Conservation (phyloP, 2,329 filamentous ascomycete genomes). For the Aspergillus sp. region DNA sequence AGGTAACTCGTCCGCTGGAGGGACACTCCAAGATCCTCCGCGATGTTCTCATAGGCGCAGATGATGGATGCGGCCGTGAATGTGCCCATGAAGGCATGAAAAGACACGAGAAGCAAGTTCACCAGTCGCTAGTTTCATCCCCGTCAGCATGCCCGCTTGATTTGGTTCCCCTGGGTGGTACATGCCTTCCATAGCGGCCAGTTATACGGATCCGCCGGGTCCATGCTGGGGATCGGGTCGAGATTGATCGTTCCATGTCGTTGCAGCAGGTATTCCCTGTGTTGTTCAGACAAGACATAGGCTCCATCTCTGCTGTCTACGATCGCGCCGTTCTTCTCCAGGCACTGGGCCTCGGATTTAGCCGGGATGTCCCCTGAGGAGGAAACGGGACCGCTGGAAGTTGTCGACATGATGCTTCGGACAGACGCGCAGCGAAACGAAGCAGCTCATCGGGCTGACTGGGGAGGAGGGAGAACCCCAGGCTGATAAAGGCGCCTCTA, state of each 20-base stretch:
- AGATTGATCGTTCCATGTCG: slow-evolving; percentile 55
- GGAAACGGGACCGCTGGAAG: neutral
- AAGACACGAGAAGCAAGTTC: slow-evolving; percentile 52
- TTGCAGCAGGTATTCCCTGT: slow-evolving; percentile 49
- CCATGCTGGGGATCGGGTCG: slow-evolving; percentile 51
- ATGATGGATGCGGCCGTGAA: slow-evolving; percentile 55
- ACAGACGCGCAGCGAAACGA: neutral
- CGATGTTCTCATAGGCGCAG: slow-evolving; percentile 50
- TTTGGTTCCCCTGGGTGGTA: neutral
- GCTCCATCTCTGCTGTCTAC: neutral
- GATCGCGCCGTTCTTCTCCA: neutral
- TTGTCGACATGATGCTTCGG: neutral
- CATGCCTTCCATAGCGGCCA: slow-evolving; percentile 52
- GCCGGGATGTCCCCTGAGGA: neutral
- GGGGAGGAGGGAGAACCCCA: neutral
- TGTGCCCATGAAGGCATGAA: slow-evolving; percentile 55
- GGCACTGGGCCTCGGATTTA: neutral
- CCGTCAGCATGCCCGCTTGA: neutral
- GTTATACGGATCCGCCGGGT: slow-evolving; percentile 55
- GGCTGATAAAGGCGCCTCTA: neutral
- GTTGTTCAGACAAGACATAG: slow-evolving; percentile 5
- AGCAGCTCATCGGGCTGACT: too few species aligned
- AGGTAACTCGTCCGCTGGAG: slow-evolving; percentile 53
- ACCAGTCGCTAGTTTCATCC: slow-evolving; percentile 15
- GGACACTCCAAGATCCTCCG: slow-evolving; percentile 47